A percentile compares a stretch with the other conserved stretches of the same genome.
These are phyloP conservation scores for Neophaeococcomyces aloes DNA, from an alignment of 2,329 filamentous ascomycete genomes.

Conservation along the genomic window DNA sequence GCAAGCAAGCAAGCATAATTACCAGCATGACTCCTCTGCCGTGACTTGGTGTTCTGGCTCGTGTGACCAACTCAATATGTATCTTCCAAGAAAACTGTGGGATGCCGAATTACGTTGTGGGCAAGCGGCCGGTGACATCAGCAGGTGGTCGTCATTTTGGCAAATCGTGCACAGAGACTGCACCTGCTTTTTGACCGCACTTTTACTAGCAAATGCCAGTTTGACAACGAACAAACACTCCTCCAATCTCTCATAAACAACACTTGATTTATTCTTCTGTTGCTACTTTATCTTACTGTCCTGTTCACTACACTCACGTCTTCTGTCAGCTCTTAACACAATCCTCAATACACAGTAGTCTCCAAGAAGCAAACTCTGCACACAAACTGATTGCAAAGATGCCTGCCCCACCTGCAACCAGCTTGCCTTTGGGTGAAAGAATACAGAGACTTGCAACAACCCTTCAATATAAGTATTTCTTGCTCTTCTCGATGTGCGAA, in stretches of 20 bases:
- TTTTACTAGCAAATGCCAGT: background rate
- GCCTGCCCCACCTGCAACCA: slow-evolving; percentile 64
- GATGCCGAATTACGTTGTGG: background rate
- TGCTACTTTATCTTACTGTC: background rate
- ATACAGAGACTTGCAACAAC: slow-evolving; percentile 73
- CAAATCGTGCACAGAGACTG: background rate
- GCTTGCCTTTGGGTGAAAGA: slow-evolving; percentile 61
- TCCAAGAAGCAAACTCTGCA: background rate
- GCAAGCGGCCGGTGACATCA: background rate
- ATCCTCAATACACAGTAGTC: background rate
- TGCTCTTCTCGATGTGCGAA: slow-evolving; percentile 13
- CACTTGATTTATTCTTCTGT: slow-evolving; percentile 2
- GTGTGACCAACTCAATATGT: background rate
- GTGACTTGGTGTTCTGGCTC: background rate
- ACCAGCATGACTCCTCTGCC: background rate
- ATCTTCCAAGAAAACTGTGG: background rate
- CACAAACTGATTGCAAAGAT: slow-evolving; percentile 31
- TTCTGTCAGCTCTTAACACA: background rate
- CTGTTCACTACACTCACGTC: background rate
- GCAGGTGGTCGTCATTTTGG: background rate
- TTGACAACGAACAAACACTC: slow-evolving; percentile 1
- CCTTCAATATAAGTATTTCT: slow-evolving; percentile 64
- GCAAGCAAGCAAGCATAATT: background rate
- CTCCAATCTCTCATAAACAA: slow-evolving; percentile 1
- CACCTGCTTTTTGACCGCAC: slow-evolving; percentile 1